Conservation (phyloP, 306 rosid genomes). For the Dryas octopetala region DNA sequence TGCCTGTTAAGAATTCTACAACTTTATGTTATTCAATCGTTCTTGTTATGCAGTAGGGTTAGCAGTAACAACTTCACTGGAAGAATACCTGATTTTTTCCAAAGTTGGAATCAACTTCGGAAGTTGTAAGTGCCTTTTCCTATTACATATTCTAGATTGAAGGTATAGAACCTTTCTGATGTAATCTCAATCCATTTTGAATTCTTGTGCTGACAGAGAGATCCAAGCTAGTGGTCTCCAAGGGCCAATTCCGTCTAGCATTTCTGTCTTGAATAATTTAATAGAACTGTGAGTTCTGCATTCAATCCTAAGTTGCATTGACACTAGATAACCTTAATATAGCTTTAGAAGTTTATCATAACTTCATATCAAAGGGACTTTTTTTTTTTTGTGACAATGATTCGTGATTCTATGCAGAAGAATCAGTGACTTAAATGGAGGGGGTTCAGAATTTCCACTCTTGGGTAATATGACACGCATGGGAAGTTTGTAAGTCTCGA, state of each 20-base stretch:
- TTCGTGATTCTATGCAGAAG: slow-evolving; percentile 23
- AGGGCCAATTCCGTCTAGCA: slow-evolving; percentile 33
- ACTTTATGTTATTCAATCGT: background rate
- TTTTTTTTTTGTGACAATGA: background rate
- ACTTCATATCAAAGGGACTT: background rate
- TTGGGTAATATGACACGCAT: slow-evolving; percentile 12
- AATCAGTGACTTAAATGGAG: slow-evolving; percentile 28
- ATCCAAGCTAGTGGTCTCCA: slow-evolving; percentile 34
- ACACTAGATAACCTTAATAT: background rate
- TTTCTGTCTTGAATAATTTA: slow-evolving; percentile 24
- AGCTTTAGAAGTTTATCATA: background rate
- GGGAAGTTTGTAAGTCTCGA: slow-evolving; percentile 5
- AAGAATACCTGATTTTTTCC: slow-evolving; percentile 23
- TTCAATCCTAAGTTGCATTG: background rate
- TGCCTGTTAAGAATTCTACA: background rate
- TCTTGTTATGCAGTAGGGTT: slow-evolving; percentile 20
- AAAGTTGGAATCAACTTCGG: slow-evolving; percentile 15
- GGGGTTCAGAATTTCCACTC: slow-evolving; percentile 15
- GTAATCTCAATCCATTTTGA: background rate
- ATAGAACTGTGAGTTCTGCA: slow-evolving; percentile 25
- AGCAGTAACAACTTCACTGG: slow-evolving; percentile 37
- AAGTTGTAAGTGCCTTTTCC: slow-evolving; percentile 19
- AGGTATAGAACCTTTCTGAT: background rate
- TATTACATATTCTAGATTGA: background rate
- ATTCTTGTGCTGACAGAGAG: slow-evolving; percentile 21